Base-by-base conservation (phyloP, 106 monocot genomes). In the Alisma plantagoaquatica region DNA sequence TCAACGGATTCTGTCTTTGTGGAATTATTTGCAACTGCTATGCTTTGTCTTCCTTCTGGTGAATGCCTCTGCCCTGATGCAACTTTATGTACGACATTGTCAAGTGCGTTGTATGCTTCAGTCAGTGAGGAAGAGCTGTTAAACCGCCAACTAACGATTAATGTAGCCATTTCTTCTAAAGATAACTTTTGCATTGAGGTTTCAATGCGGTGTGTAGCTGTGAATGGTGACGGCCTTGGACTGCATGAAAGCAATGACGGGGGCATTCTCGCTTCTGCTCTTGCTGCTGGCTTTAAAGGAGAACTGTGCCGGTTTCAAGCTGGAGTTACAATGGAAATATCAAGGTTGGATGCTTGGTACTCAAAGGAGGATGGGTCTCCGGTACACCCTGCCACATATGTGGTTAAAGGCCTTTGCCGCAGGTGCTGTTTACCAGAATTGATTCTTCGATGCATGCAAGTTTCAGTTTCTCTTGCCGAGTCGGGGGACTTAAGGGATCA, bases 381-480 rank as follows among this genome's bases (percentile, higher is more conserved):
- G 16, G 56, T 60, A 49, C 42, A 49, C 32, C 78, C 85, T 67
- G 98, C 98, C 60, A 61, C 65, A 23, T 82, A 90, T 68, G 64
- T 98, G 42, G 77, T 98, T 7, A 76, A 51, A 67, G 98, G 98
- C 12, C 85, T 98, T 21, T 98, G 90, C 57, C 78, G 98, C 1
- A 70, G 78, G 59, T 98, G 98, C 45, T 98, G 98, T 54, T 29
- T 98, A 43, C 85, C 98, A 29, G 98, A 98, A 68, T 74, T 76
- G 12, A 82, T 98, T 70, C 82, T 98, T 69, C 82, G 98, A 7
- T 90, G 76, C 56, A 98, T 98, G 98, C 85, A 98, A 74, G 98
- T 90, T 27, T 81, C 74, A 10, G 74, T 78, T 49, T 81, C 69
- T 50, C 85, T 98, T 33, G 69, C 84, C 54, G 82, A 79, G 49